Evolutionary conservation across 306 rosid species (phyloP), one percentile per base, ranked within the genome.

Genomic region (Dalbergia cochinchinensis): DNA sequence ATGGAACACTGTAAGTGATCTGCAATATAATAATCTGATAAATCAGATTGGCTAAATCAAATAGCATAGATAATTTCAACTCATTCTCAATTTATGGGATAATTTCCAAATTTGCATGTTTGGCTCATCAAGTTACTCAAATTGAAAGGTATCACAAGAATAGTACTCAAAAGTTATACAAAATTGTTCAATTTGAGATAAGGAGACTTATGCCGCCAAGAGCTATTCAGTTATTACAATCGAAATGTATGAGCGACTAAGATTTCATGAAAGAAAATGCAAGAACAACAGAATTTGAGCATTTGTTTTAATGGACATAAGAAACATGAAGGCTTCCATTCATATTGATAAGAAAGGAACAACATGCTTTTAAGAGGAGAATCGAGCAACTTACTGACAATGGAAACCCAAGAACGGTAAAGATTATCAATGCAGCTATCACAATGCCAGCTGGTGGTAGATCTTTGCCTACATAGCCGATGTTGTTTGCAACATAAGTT

Each of bases 1-100:
- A 96, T 3, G 98, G 98, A 75, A 90, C 97, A 79, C 99, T 90
- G 83, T 95, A 93, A 67, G 98, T 90, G 73, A 93, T 91, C 98
- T 92, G 94, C 83, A 83, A 84, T 66, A 55, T 61, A 73, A 73
- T 61, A 80, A 37, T 65, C 35, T 47, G 16, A 80, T 48, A 37
- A 50, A 51, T 59, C 68, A 80, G 80, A 75, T 61, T 50, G 79
- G 65, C 54, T 47, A 26, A 50, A 57, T 62, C 65, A 80, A 78
- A 80, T 58, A 57, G 69, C 11, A 60, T 58, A 64, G 31, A 48
- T 53, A 54, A 11, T 60, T 76, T 71, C 78, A 50, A 75, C 62
- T 64, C 61, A 41, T 33, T 77, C 69, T 35, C 77, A 42, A 65
- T 34, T 26, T 74, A 61, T 55, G 71, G 65, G 37, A 57, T 11